A percentile compares a stretch with the other conserved stretches of the same genome.
These are phyloP conservation scores for Verbena officinalis DNA, from an alignment of 257 asterid species.

Conservation along the genomic window DNA sequence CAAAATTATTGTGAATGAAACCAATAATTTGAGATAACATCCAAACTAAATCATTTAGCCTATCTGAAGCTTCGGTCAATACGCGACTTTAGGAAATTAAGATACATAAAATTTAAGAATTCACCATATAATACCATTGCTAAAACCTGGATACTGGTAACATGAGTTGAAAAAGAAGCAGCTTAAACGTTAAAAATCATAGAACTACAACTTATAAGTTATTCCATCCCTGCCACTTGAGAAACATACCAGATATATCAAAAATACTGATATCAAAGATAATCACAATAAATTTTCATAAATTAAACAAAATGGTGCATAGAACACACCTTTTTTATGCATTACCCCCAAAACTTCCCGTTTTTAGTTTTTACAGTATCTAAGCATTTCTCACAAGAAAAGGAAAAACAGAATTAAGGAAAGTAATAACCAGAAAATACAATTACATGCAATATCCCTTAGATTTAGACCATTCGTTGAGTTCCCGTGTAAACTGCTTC, in stretches of 20 bases:
- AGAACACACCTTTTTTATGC: neutral
- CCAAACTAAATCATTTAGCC: neutral
- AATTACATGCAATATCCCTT: slow-evolving; percentile 77
- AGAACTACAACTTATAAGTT: neutral
- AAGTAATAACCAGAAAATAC: neutral
- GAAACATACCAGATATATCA: neutral
- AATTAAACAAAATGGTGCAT: too few species aligned
- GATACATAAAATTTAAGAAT: neutral
- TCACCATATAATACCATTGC: neutral
- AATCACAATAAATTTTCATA: neutral
- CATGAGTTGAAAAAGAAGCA: neutral
- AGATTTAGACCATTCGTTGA: slow-evolving; percentile 63
- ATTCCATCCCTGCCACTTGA: neutral
- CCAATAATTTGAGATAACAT: neutral
- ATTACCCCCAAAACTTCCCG: neutral
- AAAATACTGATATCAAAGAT: neutral
- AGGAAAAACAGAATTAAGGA: neutral
- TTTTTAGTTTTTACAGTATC: neutral
- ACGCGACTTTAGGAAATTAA: neutral
- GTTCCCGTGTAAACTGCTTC: slow-evolving; percentile 71
- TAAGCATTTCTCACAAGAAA: neutral
- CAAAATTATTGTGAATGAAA: neutral
- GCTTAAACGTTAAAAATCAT: neutral
- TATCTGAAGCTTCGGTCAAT: neutral
- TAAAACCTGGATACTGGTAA: neutral